Base-by-base conservation (phyloP, 75 land plant genomes). In the Gnetum montanum region DNA sequence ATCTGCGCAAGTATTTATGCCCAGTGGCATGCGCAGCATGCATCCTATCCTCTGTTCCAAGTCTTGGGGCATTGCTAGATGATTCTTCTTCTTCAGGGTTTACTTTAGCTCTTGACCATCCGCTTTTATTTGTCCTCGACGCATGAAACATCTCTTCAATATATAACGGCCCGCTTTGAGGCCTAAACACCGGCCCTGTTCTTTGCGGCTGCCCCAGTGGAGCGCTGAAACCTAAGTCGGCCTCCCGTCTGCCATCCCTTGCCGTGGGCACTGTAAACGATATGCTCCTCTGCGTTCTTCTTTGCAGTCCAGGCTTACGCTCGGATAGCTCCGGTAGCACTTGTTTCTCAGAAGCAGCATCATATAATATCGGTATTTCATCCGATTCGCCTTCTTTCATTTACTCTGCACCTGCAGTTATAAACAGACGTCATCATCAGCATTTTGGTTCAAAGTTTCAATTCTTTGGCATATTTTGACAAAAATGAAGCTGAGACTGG, bases 1-100 rank as follows among this genome's bases (percentile, higher is more conserved):
- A 88, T 58, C 57, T 84, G 57, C 73, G 57, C 27, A 87, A 54
- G 67, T 87, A 75, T 43, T 80, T 81, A 61, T 82, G 63, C 57
- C 51, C 70, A 5, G 22, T n/a, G 25, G 31, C 57, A 54, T 40
- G 26, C 4, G 31, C 46, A 25, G 65, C 52, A 33, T 25, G 31
- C 16, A 36, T 8, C 63, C 62, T 60, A 34, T 72, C 55, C 23
- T 58, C 43, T 13, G 55, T 15, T 34, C 35, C 64, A 46, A 37
- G 24, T 57, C 53, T 49, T 15, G 52, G 38, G 3, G 63, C 58
- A 33, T 48, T 46, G 35, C 43, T 48, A 24, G 18, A 36, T 8
- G 35, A 13, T 24, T 4, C 27, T 23, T 8, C 44, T 57, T 24
- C 25, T 13, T 35, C 30, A n/a, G 35, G 46, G 8, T 25, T 19